Evolutionary conservation across 495 filamentous ascomycete species (phyloP), one percentile per base, ranked within the genome.

Genomic region (Talaromyces trachyspermus): DNA sequence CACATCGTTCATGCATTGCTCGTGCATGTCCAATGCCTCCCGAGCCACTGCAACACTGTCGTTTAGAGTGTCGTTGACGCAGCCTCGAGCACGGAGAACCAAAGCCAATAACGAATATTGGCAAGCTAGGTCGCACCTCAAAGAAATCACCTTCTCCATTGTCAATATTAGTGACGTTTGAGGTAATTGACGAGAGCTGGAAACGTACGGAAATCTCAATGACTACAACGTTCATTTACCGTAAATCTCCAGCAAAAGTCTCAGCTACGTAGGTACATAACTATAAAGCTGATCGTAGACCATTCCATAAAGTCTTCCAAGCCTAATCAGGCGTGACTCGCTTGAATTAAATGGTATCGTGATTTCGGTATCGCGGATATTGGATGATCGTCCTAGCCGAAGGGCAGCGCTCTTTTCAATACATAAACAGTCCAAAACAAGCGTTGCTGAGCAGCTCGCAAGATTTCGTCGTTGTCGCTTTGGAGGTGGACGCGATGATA

Each of bases 331-430:
- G 15, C 7, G 8, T 24, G 43, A 25, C 19, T 45, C 43, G 43
- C 12, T 8, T n/a, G 19, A 11, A 25, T 30, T 19, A 30, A 10
- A 9, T 25, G 74, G 67, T 7, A 81, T 54, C 0, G 75, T 74
- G 53, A 85, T 79, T 48, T 86, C 83, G 58, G 73, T 80, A 55
- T 84, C 79, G 20, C 79, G 79, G 20, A 85, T 72, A 3, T 68
- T 62, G 0, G 77, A 74, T 0, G 80, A 73, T 3, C 80, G 76
- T 2, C 83, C 81, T 7, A 83, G 63, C 8, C 81, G 75, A 18
- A 86, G 61, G 0, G 81, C 75, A 23, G 85, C 59, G 9, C 69
- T 69, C 49, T 76, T 80, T 48, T 84, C 72, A 5, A 81, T 56
- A 15, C 70, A 52, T 85, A 85, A 2, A 74, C 58, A 14, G 76